Evolutionary conservation across 768 basidiomycete genomes (phyloP).

Genomic region (Pleurotus eryngii): DNA sequence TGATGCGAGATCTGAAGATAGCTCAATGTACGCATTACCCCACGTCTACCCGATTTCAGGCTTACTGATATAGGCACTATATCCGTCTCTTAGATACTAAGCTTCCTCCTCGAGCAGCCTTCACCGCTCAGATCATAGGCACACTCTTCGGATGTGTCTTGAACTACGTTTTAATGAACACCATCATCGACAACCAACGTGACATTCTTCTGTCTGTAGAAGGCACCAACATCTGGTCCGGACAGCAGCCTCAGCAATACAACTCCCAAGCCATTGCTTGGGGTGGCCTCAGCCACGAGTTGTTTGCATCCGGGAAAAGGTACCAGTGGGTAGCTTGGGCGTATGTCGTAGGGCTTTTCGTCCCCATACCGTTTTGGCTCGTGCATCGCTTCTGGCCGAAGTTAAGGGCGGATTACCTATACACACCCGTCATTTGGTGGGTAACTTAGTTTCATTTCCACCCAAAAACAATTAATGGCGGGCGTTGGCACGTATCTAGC

Average conservation of each 20-base stretch:
- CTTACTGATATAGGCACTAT: background rate
- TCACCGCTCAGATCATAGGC: slow-evolving; percentile 46
- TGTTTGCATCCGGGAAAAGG: slow-evolving; percentile 39
- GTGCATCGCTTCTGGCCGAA: slow-evolving; percentile 41
- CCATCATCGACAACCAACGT: slow-evolving; percentile 48
- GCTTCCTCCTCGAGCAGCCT: slow-evolving; percentile 45
- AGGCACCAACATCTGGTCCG: slow-evolving; percentile 53
- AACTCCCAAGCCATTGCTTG: slow-evolving; percentile 51
- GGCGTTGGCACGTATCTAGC: slow-evolving; percentile 16
- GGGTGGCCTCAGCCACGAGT: slow-evolving; percentile 43
- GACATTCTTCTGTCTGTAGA: slow-evolving; percentile 50
- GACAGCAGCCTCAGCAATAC: slow-evolving; percentile 46
- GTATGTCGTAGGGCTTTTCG: slow-evolving; percentile 44
- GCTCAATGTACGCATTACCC: slow-evolving; percentile 30
- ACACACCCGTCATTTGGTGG: slow-evolving; percentile 44
- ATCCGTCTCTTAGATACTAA: slow-evolving; percentile 33
- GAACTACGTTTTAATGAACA: slow-evolving; percentile 58
- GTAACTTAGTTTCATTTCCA: slow-evolving; percentile 5
- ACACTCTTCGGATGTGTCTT: slow-evolving; percentile 45
- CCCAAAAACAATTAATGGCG: background rate
- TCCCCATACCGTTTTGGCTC: slow-evolving; percentile 55
- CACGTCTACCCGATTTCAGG: background rate
- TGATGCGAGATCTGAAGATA: slow-evolving; percentile 47
- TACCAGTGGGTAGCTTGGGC: slow-evolving; percentile 51
- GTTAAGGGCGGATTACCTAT: slow-evolving; percentile 41